Evolutionary conservation across 2,329 filamentous ascomycete genomes (phyloP).

Genomic region (Fusarium kyushuense): DNA sequence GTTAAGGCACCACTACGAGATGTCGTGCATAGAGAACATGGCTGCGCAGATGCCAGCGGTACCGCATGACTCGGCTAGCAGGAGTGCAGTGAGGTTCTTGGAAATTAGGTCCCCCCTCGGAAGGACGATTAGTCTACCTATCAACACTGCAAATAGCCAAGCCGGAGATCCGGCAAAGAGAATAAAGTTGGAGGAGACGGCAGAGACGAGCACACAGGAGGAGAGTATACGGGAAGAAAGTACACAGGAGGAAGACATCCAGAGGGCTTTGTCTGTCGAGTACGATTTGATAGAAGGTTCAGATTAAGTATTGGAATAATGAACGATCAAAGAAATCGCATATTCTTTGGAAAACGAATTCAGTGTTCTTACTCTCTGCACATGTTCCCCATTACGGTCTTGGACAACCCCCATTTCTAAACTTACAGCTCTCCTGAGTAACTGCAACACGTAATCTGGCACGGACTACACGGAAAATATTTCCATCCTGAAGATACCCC

Average conservation of each 20-base stretch:
- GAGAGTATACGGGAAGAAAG: not conserved
- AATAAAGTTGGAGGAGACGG: not conserved
- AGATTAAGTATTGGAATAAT: not conserved
- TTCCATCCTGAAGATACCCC: accelerated
- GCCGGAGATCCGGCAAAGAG: not conserved
- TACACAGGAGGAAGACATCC: not conserved
- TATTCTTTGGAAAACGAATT: accelerated
- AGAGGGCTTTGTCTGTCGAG: not conserved
- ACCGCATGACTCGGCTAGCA: not conserved
- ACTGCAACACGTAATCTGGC: no score
- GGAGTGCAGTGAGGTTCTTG: not conserved
- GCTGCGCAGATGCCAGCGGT: slow-evolving; percentile 1
- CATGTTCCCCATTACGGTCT: no score
- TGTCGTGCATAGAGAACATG: slow-evolving; percentile 23
- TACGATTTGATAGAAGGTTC: not conserved
- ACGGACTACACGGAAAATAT: not conserved
- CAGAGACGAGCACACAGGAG: not conserved
- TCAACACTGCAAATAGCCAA: accelerated
- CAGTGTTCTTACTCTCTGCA: no score
- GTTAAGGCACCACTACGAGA: slow-evolving; percentile 40
- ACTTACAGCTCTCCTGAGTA: not conserved
- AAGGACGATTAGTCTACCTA: not conserved
- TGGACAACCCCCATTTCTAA: accelerated
- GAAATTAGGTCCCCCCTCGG: not conserved
- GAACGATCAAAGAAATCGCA: not conserved